Evolutionary conservation across 2,329 filamentous ascomycete species (phyloP).

Genomic region (Monosporascus ibericus): DNA sequence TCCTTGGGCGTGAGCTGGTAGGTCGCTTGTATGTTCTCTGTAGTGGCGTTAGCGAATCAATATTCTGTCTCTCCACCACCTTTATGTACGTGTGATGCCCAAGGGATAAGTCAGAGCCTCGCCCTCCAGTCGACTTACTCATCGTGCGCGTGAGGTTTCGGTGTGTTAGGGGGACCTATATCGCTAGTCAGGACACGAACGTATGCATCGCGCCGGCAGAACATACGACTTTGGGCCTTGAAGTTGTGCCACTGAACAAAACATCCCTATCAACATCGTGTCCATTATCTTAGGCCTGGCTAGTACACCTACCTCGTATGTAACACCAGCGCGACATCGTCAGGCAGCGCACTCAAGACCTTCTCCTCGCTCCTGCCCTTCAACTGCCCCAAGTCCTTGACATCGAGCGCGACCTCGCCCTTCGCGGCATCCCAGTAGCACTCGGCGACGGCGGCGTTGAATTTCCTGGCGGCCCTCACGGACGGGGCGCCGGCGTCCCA

Average conservation of each 20-base stretch:
- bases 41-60: constrained; percentile 1
- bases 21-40: constrained; percentile 70
- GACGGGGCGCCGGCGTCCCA: constrained; percentile 62
- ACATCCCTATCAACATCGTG: constrained; percentile 7
- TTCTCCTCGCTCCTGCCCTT: constrained; percentile 33
- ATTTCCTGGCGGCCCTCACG: constrained; percentile 71
- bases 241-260: constrained; percentile 62
- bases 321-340: constrained; percentile 74
- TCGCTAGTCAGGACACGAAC: constrained; percentile 8
- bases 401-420: constrained; percentile 65
- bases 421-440: constrained; percentile 68
- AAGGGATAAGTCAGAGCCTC: neutral
- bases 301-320: constrained; percentile 55
- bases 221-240: constrained; percentile 72
- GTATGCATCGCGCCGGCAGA: neutral
- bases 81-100: neutral
- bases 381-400: constrained; percentile 70
- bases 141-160: constrained; percentile 76
- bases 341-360: constrained; percentile 50
- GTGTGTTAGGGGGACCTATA: constrained; percentile 70
- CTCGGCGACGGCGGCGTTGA: constrained; percentile 79
- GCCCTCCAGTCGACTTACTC: constrained; percentile 39
- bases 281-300: too few species aligned
- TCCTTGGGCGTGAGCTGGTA: constrained; percentile 67
- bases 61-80: too few species aligned